A percentile compares a stretch with the other conserved stretches of the same genome.
phyloP scores from a whole-genome alignment of 129 eudicot genomes.

The Helichrysum umbraculigerum region DNA sequence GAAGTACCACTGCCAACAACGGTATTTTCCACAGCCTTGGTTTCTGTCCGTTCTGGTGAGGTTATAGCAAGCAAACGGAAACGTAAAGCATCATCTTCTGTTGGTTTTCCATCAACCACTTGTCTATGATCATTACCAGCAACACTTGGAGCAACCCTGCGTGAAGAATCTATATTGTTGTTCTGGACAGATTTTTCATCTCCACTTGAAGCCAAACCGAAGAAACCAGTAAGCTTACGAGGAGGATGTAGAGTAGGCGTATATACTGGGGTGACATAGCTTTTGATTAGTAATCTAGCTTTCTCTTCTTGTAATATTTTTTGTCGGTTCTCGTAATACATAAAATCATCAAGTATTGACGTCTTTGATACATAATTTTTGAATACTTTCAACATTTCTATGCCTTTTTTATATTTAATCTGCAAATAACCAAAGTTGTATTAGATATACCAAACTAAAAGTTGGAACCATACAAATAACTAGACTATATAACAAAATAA shows the following conservation, averaged over 20 bases:
- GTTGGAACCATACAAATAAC: not conserved
- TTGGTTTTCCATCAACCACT: constrained; percentile 26
- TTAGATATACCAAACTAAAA: not conserved
- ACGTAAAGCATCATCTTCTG: constrained; percentile 35
- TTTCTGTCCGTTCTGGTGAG: constrained; percentile 30
- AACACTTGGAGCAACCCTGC: constrained; percentile 11
- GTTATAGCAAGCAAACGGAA: constrained; percentile 45
- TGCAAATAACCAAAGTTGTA: constrained; percentile 35
- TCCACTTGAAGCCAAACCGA: constrained; percentile 38
- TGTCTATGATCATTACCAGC: not conserved
- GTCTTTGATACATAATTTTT: constrained; percentile 64
- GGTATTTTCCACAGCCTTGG: not conserved
- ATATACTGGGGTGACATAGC: constrained; percentile 49
- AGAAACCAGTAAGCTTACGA: constrained; percentile 42
- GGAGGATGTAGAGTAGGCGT: constrained; percentile 62
- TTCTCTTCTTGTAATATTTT: constrained; percentile 75
- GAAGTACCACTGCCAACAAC: not conserved
- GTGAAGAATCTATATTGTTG: constrained; percentile 22
- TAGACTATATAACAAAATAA: not conserved
- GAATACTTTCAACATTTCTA: constrained; percentile 83
- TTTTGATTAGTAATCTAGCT: constrained; percentile 55
- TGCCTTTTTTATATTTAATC: constrained; percentile 66
- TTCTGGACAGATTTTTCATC: constrained; percentile 31
- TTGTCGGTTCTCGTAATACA: constrained; percentile 90
- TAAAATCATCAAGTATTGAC: constrained; percentile 83